Conservation (phyloP, 2,329 filamentous ascomycete species). For the Verticillium zaregamsianum region DNA sequence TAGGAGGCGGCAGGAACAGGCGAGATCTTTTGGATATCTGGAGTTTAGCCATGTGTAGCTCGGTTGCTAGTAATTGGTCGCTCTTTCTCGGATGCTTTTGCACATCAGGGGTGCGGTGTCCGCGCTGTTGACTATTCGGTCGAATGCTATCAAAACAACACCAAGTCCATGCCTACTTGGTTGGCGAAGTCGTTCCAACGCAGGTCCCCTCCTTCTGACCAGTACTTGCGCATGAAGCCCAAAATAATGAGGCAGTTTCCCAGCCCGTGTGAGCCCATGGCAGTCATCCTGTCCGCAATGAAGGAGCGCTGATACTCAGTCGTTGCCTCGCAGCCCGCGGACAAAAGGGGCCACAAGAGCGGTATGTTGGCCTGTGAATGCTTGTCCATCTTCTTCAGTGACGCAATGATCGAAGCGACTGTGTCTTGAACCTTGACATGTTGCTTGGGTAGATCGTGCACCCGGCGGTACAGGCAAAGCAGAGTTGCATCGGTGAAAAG, state of each 20-base stretch:
- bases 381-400: background rate
- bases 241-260: background rate
- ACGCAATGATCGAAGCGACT: background rate
- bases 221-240: background rate
- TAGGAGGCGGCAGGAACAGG: too few relatives aligned
- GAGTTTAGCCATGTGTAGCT: too few relatives aligned
- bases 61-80: too few relatives aligned
- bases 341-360: background rate
- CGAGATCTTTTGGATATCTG: too few relatives aligned
- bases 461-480: background rate
- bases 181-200: background rate
- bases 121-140: too few relatives aligned
- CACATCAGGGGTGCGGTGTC: too few relatives aligned
- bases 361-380: background rate
- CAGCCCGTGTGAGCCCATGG: background rate
- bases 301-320: background rate
- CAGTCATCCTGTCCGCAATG: background rate
- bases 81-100: too few relatives aligned
- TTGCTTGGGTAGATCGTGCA: background rate
- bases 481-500: background rate
- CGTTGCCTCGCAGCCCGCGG: background rate
- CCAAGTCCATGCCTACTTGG: background rate
- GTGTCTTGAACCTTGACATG: background rate
- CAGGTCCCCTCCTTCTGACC: background rate
- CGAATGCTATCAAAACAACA: background rate